Evolutionary conservation across 2,329 filamentous ascomycete genomes (phyloP).

Genomic region (Fusarium marasasianum): DNA sequence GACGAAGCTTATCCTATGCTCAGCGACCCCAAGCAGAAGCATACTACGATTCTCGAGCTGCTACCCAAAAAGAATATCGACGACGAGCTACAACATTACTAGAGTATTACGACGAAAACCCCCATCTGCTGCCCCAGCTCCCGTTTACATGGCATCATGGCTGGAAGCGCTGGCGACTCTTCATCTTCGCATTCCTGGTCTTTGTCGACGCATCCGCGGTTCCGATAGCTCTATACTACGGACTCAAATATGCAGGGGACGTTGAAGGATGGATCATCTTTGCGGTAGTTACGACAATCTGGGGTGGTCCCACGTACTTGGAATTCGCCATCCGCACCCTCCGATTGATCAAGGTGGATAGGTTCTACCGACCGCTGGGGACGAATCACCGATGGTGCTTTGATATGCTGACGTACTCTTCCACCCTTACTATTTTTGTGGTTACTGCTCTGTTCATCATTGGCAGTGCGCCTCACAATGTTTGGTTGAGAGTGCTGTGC

Average conservation of each 20-base stretch:
- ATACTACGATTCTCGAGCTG: slow-evolving; percentile 54
- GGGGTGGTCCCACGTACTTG: slow-evolving; percentile 64
- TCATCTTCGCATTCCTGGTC: slow-evolving; percentile 58
- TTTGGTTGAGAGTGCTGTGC: slow-evolving; percentile 59
- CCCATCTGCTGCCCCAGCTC: slow-evolving; percentile 51
- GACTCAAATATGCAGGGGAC: slow-evolving; percentile 54
- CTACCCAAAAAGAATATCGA: slow-evolving; percentile 47
- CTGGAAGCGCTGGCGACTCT: slow-evolving; percentile 54
- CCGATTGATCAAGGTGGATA: slow-evolving; percentile 58
- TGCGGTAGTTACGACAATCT: slow-evolving; percentile 64
- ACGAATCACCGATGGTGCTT: slow-evolving; percentile 58
- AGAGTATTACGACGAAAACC: slow-evolving; percentile 53
- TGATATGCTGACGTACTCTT: slow-evolving; percentile 59
- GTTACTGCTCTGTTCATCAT: slow-evolving; percentile 62
- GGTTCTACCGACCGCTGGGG: slow-evolving; percentile 61
- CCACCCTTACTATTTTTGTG: slow-evolving; percentile 57
- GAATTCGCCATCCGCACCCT: slow-evolving; percentile 61
- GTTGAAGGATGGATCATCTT: slow-evolving; percentile 57
- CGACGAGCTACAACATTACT: slow-evolving; percentile 49
- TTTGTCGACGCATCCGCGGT: slow-evolving; percentile 56
- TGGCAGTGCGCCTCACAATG: slow-evolving; percentile 60
- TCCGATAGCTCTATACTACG: slow-evolving; percentile 63
- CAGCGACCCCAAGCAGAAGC: slow-evolving; percentile 47
- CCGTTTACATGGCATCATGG: slow-evolving; percentile 55
- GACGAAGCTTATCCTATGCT: slow-evolving; percentile 50